These are phyloP conservation scores for Durio zibethinus DNA, from an alignment of 345 rosid genomes.

Conservation along the genomic window DNA sequence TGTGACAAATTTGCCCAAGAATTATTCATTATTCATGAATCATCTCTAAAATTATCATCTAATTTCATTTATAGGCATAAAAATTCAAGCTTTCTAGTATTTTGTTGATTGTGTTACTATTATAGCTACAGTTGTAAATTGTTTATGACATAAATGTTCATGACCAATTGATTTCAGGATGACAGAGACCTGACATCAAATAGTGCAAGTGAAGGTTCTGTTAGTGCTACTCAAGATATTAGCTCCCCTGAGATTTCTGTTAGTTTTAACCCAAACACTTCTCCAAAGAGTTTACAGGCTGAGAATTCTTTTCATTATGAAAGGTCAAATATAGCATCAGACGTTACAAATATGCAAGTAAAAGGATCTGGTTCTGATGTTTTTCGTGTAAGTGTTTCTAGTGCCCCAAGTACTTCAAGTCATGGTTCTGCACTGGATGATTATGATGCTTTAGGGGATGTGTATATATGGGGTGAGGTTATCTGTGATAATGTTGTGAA, in stretches of 20 bases:
- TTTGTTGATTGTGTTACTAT: conserved; percentile 7
- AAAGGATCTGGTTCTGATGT: conserved; percentile 84
- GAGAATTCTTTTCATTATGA: conserved; percentile 67
- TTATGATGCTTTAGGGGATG: conserved; percentile 95
- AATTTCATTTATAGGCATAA: not conserved
- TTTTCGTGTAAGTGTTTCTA: conserved; percentile 94
- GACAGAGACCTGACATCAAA: conserved; percentile 76
- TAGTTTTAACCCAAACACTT: conserved; percentile 42
- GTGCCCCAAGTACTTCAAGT: conserved; percentile 91
- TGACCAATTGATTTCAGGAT: conserved; percentile 56
- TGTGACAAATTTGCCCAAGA: not conserved
- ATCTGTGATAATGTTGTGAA: conserved; percentile 60
- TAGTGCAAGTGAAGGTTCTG: conserved; percentile 85
- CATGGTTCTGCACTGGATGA: conserved; percentile 97
- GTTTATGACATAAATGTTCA: conserved; percentile 9
- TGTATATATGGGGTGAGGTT: conserved; percentile 95
- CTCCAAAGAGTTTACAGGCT: conserved; percentile 49
- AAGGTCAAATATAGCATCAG: conserved; percentile 82
- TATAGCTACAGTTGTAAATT: not conserved
- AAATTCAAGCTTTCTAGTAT: not conserved
- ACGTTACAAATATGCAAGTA: conserved; percentile 72
- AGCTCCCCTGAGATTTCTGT: conserved; percentile 60
- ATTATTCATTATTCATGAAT: not conserved
- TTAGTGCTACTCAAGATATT: conserved; percentile 54
- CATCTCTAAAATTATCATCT: not conserved